Evolutionary conservation across 106 monocot species (phyloP), one percentile per base, ranked within the genome.

Genomic region (Dactylorhiza incarnata): DNA sequence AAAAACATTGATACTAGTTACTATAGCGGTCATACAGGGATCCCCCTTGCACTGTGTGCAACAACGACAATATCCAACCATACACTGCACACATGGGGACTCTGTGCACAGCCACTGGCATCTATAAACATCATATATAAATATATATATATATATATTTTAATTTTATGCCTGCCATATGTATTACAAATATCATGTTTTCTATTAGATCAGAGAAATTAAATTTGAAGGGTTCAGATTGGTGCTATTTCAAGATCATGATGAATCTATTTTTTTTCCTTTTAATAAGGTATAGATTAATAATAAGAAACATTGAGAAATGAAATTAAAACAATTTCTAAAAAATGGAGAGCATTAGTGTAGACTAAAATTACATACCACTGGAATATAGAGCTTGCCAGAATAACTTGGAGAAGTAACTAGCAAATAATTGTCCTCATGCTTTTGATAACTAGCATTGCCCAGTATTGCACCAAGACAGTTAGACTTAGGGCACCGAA

Each of bases 381-480:
- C 85, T 7, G 85, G 83, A 25, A 85, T 58, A 76, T 75, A 75
- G 63, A 85, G 46, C 5, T 63, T 76, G 20, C 59, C 80, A 50
- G 23, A 79, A 77, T 25, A 24, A 61, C 84, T 83, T 49, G 81
- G 73, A 77, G 70, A 25, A 44, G 72, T 80, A 72, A 80, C 77
- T 56, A 75, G 75, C 44, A 80, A 24, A 56, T 45, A 81, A 74
- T 63, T 54, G 23, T 79, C 82, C 62, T 81, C 83, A 17, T 43
- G 37, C 12, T 29, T 75, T 72, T 75, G 73, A 24, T 77, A 71
- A 55, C 76, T n/a, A 78, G 54, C 26, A 7, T n/a, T 75, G 79
- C 87, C 85, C 48, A 82, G 24, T 74, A 97, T 71, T 43, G 84
- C 87, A 85, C 94, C 97, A 78, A 56, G 55, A 78, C 97, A 97